A percentile compares a stretch with the other conserved stretches of the same genome.
These are phyloP conservation scores for Fusarium nisikadoi DNA, from an alignment of 2,329 filamentous ascomycete species.

Conservation along the genomic window DNA sequence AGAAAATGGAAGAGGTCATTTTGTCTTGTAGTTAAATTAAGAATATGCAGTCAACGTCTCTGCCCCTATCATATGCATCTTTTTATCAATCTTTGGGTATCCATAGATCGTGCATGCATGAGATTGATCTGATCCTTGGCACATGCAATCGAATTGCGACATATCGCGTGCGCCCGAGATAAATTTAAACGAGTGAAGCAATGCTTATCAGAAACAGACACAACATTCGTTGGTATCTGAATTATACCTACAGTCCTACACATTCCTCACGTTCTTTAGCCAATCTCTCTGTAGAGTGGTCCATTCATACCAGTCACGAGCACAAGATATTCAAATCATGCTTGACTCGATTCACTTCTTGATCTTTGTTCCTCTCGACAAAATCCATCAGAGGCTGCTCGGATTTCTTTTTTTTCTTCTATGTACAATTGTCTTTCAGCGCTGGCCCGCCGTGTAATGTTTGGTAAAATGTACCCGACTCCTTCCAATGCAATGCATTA, in stretches of 20 bases:
- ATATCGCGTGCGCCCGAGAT: slow-evolving; percentile 1
- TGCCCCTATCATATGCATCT: not conserved
- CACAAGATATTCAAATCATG: not conserved
- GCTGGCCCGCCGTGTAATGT: slow-evolving; percentile 37
- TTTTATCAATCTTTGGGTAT: not conserved
- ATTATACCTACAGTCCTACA: slow-evolving; percentile 2
- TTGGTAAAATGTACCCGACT: slow-evolving; percentile 38
- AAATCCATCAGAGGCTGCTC: slow-evolving; percentile 29
- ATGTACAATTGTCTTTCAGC: slow-evolving; percentile 45
- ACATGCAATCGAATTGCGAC: not conserved
- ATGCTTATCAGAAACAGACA: not conserved
- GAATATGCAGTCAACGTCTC: not conserved
- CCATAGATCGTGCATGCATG: not conserved
- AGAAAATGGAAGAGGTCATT: not conserved
- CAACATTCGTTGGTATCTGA: not conserved
- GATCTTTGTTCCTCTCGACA: slow-evolving; percentile 27
- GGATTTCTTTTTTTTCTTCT: slow-evolving; percentile 39
- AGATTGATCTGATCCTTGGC: not conserved
- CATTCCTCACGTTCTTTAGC: slow-evolving; percentile 5
- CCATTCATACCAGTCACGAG: not conserved
- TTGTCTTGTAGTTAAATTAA: not conserved
- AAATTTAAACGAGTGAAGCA: not conserved
- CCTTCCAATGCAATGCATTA: slow-evolving; percentile 46
- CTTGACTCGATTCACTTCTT: slow-evolving; percentile 17
- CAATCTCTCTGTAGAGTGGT: not conserved